Percentiles rank a stretch among this genome's conserved stretches.
Evolutionary conservation across 345 rosid species (phyloP).

Genomic region (Salix exigua): DNA sequence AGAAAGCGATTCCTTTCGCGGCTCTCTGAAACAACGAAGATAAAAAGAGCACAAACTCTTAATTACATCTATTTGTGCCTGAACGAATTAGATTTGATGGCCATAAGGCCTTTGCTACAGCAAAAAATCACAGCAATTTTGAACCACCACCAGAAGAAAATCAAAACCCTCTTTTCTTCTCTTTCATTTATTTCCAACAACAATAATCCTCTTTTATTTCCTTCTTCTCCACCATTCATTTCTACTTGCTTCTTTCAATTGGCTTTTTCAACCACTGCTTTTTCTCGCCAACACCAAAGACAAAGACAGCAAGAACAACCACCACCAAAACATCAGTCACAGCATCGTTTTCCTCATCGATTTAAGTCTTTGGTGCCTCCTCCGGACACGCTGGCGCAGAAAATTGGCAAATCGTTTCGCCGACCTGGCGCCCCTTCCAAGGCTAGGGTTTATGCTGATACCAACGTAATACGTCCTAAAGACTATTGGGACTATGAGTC

Average conservation of each 20-base stretch:
- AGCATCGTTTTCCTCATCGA: constrained; percentile 14
- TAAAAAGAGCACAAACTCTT: neutral
- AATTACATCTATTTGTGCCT: neutral
- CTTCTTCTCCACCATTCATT: constrained; percentile 7
- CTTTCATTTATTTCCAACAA: neutral
- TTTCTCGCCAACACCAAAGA: neutral
- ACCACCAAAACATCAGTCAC: constrained; percentile 2
- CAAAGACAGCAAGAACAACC: constrained; percentile 18
- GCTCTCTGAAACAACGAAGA: neutral
- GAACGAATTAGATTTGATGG: constrained; percentile 44
- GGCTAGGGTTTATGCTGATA: constrained; percentile 89
- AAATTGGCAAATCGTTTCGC: constrained; percentile 87
- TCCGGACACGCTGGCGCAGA: constrained; percentile 84
- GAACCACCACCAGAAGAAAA: constrained; percentile 23
- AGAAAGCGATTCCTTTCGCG: constrained; percentile 12
- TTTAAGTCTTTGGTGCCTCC: constrained; percentile 27
- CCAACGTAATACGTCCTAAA: constrained; percentile 82
- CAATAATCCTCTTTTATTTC: constrained; percentile 5
- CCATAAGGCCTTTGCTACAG: constrained; percentile 55
- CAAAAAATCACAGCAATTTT: constrained; percentile 36
- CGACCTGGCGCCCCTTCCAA: constrained; percentile 94
- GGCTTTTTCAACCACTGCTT: constrained; percentile 4
- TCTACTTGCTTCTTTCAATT: constrained; percentile 12
- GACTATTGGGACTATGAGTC: constrained; percentile 92
- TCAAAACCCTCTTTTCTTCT: constrained; percentile 9